phyloP scores from a whole-genome alignment of 345 rosid genomes.

The Rhodomyrtus tomentosa region DNA sequence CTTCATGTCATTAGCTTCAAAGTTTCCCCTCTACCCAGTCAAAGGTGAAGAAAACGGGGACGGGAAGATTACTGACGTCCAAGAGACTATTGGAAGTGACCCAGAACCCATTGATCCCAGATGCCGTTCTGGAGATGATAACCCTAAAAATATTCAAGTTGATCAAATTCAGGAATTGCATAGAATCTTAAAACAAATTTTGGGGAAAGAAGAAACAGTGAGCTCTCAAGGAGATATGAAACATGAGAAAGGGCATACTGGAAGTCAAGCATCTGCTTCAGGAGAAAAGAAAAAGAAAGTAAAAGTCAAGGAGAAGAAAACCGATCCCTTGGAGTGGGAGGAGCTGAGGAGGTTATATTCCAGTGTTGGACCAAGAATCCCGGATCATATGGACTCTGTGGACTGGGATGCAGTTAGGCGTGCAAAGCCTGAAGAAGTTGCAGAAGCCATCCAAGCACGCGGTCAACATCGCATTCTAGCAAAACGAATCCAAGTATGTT shows the following conservation, averaged over 20 bases:
- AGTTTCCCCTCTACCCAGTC: slow-evolving; percentile 13
- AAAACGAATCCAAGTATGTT: slow-evolving; percentile 29
- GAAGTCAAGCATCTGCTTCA: slow-evolving; percentile 1
- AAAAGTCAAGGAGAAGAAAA: background rate
- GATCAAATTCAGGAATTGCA: background rate
- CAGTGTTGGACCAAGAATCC: slow-evolving; percentile 7
- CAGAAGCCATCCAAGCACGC: slow-evolving; percentile 21
- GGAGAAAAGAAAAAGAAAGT: background rate
- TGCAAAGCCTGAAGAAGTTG: slow-evolving; percentile 14
- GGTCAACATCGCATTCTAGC: slow-evolving; percentile 40
- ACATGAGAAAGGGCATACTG: background rate
- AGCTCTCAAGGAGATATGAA: background rate
- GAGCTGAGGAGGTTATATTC: slow-evolving; percentile 18
- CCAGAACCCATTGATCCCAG: background rate
- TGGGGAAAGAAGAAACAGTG: background rate
- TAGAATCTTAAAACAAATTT: background rate
- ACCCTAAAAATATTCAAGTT: too few species aligned
- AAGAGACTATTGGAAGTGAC: background rate
- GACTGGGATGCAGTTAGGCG: slow-evolving; percentile 51
- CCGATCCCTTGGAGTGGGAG: slow-evolving; percentile 29
- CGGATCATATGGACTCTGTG: slow-evolving; percentile 34
- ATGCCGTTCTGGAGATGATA: too few species aligned
- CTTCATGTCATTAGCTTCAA: slow-evolving; percentile 39
- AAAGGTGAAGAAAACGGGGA: background rate
- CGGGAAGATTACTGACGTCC: background rate